Percentiles rank a stretch among this genome's conserved stretches.
phyloP scores from a whole-genome alignment of 1,284 basidiomycete species.

The Cryptococcus jaspeensis region DNA sequence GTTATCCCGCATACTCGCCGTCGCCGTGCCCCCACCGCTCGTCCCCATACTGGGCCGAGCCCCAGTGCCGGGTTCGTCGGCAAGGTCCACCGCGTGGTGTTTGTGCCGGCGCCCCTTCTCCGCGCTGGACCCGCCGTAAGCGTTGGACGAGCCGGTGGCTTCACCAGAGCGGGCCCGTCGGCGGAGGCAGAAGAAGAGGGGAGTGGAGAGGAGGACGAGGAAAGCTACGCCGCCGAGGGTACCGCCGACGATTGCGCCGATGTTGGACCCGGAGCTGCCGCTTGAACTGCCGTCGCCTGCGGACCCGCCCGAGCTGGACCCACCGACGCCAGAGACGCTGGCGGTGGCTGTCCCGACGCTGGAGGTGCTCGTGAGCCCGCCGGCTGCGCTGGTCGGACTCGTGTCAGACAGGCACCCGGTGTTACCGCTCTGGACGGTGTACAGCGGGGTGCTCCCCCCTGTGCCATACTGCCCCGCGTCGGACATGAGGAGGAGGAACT shows the following conservation, averaged over 20 bases:
- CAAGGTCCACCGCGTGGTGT: constrained; percentile 9
- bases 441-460: constrained; percentile 35
- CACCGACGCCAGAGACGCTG: constrained; percentile 25
- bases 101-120: constrained; percentile 16
- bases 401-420: constrained; percentile 28
- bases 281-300: background rate
- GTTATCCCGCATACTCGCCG: background rate
- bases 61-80: too few species aligned
- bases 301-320: constrained; percentile 20
- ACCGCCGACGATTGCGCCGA: constrained; percentile 44
- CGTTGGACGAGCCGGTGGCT: constrained; percentile 8
- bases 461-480: constrained; percentile 37
- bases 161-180: constrained; percentile 16
- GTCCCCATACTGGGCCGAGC: too few species aligned
- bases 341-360: background rate
- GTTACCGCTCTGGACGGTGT: constrained; percentile 26
- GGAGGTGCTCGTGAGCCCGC: constrained; percentile 7
- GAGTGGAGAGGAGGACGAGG: constrained; percentile 30
- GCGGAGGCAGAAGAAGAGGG: constrained; percentile 37
- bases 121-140: constrained; percentile 24
- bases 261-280: background rate
- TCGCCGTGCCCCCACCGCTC: background rate
- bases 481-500: constrained; percentile 42
- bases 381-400: constrained; percentile 20
- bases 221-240: constrained; percentile 43